A percentile compares a stretch with the other conserved stretches of the same genome.
These are phyloP conservation scores for Antarctomyces pellizariae DNA, from an alignment of 495 filamentous ascomycete genomes.

Conservation along the genomic window DNA sequence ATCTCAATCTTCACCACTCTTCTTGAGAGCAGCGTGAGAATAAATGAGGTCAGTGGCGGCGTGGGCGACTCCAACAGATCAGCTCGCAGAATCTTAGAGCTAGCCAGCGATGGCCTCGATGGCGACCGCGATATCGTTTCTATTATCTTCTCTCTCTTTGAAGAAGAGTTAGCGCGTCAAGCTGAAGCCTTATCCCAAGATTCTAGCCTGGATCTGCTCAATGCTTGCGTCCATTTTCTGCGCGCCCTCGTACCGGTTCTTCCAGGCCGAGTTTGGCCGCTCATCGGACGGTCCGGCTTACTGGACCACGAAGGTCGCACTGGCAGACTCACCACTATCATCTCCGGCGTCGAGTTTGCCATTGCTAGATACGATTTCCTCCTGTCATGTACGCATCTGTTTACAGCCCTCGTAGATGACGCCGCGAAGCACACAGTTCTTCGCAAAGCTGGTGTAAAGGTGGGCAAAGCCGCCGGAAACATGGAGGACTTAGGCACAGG, in stretches of 20 bases:
- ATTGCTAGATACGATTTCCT: constrained; percentile 58
- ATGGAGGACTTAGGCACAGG: constrained; percentile 37
- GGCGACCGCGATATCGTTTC: constrained; percentile 55
- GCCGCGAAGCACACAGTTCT: constrained; percentile 46
- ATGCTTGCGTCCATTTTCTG: constrained; percentile 59
- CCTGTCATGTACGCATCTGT: constrained; percentile 42
- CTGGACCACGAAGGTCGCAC: constrained; percentile 48
- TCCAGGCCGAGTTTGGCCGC: constrained; percentile 71
- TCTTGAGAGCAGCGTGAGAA: constrained; percentile 4
- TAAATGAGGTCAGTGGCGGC: not conserved
- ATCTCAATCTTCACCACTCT: constrained; percentile 38
- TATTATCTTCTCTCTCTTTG: constrained; percentile 66
- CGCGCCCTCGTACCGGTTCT: constrained; percentile 41
- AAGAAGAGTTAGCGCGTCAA: constrained; percentile 30
- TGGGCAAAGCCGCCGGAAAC: constrained; percentile 25
- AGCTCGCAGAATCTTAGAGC: constrained; percentile 30
- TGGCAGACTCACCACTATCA: constrained; percentile 46
- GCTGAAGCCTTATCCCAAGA: constrained; percentile 22
- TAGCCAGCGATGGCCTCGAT: constrained; percentile 49
- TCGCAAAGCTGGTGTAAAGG: constrained; percentile 33
- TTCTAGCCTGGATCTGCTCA: constrained; percentile 32
- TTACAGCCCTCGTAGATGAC: constrained; percentile 53
- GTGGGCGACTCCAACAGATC: constrained; percentile 9
- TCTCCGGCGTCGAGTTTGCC: constrained; percentile 52
- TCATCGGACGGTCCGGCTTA: constrained; percentile 55